Evolutionary conservation across 2,329 filamentous ascomycete genomes (phyloP), one percentile per base, ranked within the genome.

Genomic region (Epicoccum sorghinum): DNA sequence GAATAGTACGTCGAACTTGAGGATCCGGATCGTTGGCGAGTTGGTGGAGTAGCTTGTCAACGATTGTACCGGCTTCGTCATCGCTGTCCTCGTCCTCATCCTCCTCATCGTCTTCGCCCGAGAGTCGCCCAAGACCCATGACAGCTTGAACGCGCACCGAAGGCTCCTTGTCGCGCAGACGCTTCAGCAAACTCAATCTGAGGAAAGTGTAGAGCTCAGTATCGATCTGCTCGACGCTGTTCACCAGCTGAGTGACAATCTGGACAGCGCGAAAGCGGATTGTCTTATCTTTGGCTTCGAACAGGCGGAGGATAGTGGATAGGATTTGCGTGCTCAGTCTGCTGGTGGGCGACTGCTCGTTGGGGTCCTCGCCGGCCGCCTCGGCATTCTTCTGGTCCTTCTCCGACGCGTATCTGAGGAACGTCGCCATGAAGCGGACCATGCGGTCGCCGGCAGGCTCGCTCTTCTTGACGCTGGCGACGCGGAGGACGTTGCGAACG

Each of bases 1-100:
- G 83, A 9, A 99, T 82, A 7, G 91, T 91, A 58, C 93, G 86
- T 62, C 95, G 85, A 32, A 99, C 95, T 67, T 99, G 95, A 2
- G 93, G 92, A 64, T 91, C 96, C 0, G 93, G 90, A 66, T 99
- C 95, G 64, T 98, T 95, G 71, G 96, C 92, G 63, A 98, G 82
- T 27, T 96, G 88, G 65, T 96, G 89, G 8, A 97, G 80, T 4
- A 98, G 84, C 74, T 92, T 96, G 55, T 90, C 87, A 23, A 96
- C 79, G 35, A 97, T 81, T 7, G 90, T 89, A 7, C 84, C 86
- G 22, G 82, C 82, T 24, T 83, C 80, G 29, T 89, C 87, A 46
- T 88, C 87, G 51, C 89, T 86, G 50, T 91, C 89, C 23, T 87
- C 85, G 18, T 87, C 85, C 9, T 88, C 85, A 8, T 77, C 67